A percentile compares a stretch with the other conserved stretches of the same genome.
Evolutionary conservation across 2,329 filamentous ascomycete species (phyloP).

Genomic region (Aspergillus tanneri): DNA sequence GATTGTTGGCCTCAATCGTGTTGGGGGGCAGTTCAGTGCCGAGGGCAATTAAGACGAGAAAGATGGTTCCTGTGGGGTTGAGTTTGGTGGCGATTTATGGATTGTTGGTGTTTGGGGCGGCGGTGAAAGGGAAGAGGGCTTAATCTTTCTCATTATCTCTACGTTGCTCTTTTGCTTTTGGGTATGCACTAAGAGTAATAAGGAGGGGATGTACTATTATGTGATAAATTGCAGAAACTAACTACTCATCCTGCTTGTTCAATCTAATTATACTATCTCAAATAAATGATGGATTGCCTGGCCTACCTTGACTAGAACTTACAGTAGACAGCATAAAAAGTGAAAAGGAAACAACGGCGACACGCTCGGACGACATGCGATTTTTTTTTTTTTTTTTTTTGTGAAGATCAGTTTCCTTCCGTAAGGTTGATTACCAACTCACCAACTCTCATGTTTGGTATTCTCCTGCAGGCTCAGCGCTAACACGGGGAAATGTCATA

Average conservation of each 20-base stretch:
- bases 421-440: slow-evolving; percentile 26
- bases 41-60: slow-evolving; percentile 76
- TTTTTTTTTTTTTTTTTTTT: slow-evolving; percentile 4
- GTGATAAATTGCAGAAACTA: neutral
- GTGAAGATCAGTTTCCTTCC: slow-evolving; percentile 9
- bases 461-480: neutral
- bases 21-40: slow-evolving; percentile 83
- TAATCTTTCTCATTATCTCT: neutral
- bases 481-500: neutral
- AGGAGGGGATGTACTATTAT: too few species aligned
- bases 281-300: slow-evolving; percentile 2
- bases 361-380: neutral
- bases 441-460: slow-evolving; percentile 20
- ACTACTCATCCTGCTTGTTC: neutral
- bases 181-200: neutral
- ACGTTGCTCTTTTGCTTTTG: neutral
- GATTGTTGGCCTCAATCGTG: slow-evolving; percentile 82
- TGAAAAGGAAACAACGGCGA: neutral
- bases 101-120: slow-evolving; percentile 74
- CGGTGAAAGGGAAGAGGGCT: slow-evolving; percentile 48
- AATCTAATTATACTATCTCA: neutral
- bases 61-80: slow-evolving; percentile 79
- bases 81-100: slow-evolving; percentile 78
- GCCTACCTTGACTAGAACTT: slow-evolving; percentile 17
- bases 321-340: slow-evolving; percentile 7